phyloP scores from a whole-genome alignment of 805 yeast species.

The Candida sphagnicola region DNA sequence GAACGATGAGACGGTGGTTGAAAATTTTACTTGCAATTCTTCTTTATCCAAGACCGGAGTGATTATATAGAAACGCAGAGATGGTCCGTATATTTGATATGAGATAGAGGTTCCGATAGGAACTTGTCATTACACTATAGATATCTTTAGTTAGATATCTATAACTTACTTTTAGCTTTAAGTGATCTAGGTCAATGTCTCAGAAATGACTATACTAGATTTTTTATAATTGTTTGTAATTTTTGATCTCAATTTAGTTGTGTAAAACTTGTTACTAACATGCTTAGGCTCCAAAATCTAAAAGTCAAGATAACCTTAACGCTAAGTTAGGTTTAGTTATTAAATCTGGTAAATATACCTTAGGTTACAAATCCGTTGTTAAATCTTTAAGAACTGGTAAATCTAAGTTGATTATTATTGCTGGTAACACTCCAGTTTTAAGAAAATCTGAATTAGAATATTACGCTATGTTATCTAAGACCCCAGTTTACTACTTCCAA shows the following conservation, averaged over 20 bases:
- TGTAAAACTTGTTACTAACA: conserved; percentile 6
- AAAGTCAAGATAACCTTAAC: conserved; percentile 95
- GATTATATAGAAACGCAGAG: conserved; percentile 82
- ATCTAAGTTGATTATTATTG: conserved; percentile 96
- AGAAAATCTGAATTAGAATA: conserved; percentile 99
- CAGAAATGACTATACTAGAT: too few relatives aligned
- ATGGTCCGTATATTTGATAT: conserved; percentile 73
- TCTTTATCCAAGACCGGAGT: conserved; percentile 80
- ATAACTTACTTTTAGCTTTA: background rate
- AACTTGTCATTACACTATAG: background rate
- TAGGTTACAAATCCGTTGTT: conserved; percentile 98
- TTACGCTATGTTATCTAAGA: conserved; percentile 99
- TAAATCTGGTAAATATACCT: conserved; percentile 99
- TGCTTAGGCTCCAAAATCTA: conserved; percentile 92
- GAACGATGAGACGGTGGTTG: background rate
- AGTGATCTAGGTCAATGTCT: too few relatives aligned
- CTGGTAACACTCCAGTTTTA: conserved; percentile 99
- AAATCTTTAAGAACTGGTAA: conserved; percentile 98
- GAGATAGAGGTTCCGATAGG: background rate
- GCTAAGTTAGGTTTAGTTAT: conserved; percentile 96
- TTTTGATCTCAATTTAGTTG: background rate
- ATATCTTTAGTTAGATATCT: background rate
- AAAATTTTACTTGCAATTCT: background rate
- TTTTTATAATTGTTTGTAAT: background rate
- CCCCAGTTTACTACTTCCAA: conserved; percentile 96